These are phyloP conservation scores for Eucalyptus tenuipes DNA, from an alignment of 345 rosid species.

Conservation along the genomic window DNA sequence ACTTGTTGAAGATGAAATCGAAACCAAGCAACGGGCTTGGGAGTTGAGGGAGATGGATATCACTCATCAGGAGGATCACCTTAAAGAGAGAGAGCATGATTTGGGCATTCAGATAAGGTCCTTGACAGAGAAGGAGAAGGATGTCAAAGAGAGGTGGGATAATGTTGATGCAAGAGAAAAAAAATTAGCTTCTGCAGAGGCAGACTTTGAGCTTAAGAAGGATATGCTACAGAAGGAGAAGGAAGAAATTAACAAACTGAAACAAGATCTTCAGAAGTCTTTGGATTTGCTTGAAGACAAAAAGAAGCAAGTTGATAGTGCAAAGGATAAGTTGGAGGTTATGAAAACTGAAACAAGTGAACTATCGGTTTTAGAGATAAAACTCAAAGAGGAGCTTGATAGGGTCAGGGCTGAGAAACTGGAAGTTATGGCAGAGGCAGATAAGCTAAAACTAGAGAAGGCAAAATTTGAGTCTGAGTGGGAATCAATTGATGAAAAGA, in stretches of 20 bases:
- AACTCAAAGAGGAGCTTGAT: constrained; percentile 94
- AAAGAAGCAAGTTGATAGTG: constrained; percentile 51
- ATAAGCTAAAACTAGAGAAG: constrained; percentile 63
- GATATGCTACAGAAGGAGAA: constrained; percentile 39
- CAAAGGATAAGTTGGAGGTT: constrained; percentile 57
- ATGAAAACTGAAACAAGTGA: constrained; percentile 72
- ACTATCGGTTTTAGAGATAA: constrained; percentile 59
- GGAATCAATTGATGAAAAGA: constrained; percentile 91
- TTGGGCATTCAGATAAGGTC: constrained; percentile 49
- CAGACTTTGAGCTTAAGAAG: constrained; percentile 32
- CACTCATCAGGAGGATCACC: constrained; percentile 47
- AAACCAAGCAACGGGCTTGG: constrained; percentile 79
- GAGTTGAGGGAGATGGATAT: constrained; percentile 87
- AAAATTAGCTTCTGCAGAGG: constrained; percentile 29
- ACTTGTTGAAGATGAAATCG: constrained; percentile 75
- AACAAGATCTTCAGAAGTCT: constrained; percentile 57
- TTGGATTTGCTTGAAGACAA: constrained; percentile 51
- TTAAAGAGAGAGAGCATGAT: constrained; percentile 72
- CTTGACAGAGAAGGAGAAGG: constrained; percentile 62
- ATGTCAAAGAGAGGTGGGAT: constrained; percentile 35
- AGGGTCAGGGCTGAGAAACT: constrained; percentile 62
- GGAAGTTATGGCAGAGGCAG: constrained; percentile 71
- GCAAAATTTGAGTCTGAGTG: constrained; percentile 84
- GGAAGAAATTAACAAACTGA: constrained; percentile 42
- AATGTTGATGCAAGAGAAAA: constrained; percentile 54